Base-by-base conservation (phyloP, 306 rosid species). In the Malus domestica region DNA sequence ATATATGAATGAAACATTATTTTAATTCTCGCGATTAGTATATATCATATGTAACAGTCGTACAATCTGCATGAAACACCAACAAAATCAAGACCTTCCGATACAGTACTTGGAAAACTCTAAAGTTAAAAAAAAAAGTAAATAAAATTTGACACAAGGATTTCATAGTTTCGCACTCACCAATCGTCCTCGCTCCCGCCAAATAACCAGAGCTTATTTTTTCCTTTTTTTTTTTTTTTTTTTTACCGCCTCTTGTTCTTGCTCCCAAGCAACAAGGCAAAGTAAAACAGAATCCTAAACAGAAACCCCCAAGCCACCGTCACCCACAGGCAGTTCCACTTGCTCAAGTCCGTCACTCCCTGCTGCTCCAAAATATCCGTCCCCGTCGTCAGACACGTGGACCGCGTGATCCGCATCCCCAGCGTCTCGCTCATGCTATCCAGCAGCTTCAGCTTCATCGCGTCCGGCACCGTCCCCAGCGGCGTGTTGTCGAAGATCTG, bases 271-370 rank as follows among this genome's bases (percentile, higher is more conserved):
- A 90, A 62, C 79, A 95, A 77, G 0, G 87, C 59, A 27, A 92
- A 68, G 87, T 95, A 92, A 49, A 95, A 95, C n/a, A 95, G 79
- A 51, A 95, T 89, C 87, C 99, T 86, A 40, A 95, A 95, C 49
- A 95, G 81, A 84, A 95, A 95, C 0, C 99, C 99, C 99, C 98
- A 95, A 1, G 97, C 99, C 19, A 95, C 87, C 0, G 99, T 95
- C 19, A 95, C 9, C 87, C 89, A 88, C 68, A 95, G 71, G 82
- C 97, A 95, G 64, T 75, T 87, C 99, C 99, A 95, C 77, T 90
- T 95, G 76, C 86, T 87, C 87, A 95, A 87, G 33, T 92, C 91
- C 11, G 85, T 80, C 4, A 92, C 87, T 3, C 90, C 97, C 30
- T 90, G 88, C 68, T 89, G 96, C 25, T 54, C n/a, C 88, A 95